Evolutionary conservation across 768 basidiomycete genomes (phyloP).

Genomic region (Pleurotus tuber-regium): DNA sequence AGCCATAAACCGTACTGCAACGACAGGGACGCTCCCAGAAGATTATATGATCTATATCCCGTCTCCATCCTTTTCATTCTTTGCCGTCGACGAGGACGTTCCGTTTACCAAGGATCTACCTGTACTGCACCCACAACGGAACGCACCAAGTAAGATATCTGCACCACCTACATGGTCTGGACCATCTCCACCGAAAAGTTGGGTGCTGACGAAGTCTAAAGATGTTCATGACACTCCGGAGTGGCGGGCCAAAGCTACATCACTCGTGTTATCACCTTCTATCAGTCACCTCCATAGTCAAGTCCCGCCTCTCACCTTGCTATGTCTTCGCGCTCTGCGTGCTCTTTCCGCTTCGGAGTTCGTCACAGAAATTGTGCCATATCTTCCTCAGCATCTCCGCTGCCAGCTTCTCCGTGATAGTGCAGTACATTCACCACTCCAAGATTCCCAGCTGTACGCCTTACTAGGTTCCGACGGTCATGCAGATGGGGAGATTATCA

Average conservation of each 20-base stretch:
- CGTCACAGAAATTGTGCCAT: conserved; percentile 40
- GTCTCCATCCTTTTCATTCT: conserved; percentile 30
- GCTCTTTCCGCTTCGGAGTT: conserved; percentile 41
- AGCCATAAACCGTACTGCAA: neutral
- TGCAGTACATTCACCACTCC: conserved; percentile 56
- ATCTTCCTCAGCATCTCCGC: conserved; percentile 57
- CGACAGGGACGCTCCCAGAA: conserved; percentile 8
- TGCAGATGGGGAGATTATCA: conserved; percentile 59
- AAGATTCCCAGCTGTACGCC: conserved; percentile 44
- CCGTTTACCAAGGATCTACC: conserved; percentile 25
- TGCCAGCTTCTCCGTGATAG: conserved; percentile 56
- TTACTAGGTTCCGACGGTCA: conserved; percentile 51
- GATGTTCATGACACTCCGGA: conserved; percentile 27
- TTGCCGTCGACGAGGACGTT: conserved; percentile 43
- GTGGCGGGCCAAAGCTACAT: conserved; percentile 59
- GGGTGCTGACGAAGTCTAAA: conserved; percentile 35
- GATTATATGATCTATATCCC: conserved; percentile 15
- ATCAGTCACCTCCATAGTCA: conserved; percentile 16
- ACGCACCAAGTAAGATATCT: conserved; percentile 1
- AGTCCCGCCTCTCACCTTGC: conserved; percentile 49
- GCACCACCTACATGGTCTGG: conserved; percentile 32
- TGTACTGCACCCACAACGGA: neutral
- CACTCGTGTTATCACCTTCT: conserved; percentile 39
- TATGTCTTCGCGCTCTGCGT: conserved; percentile 54
- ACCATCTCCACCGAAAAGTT: conserved; percentile 57